These are phyloP conservation scores for Curvularia eragrostidis DNA, from an alignment of 2,329 filamentous ascomycete species.

Conservation along the genomic window DNA sequence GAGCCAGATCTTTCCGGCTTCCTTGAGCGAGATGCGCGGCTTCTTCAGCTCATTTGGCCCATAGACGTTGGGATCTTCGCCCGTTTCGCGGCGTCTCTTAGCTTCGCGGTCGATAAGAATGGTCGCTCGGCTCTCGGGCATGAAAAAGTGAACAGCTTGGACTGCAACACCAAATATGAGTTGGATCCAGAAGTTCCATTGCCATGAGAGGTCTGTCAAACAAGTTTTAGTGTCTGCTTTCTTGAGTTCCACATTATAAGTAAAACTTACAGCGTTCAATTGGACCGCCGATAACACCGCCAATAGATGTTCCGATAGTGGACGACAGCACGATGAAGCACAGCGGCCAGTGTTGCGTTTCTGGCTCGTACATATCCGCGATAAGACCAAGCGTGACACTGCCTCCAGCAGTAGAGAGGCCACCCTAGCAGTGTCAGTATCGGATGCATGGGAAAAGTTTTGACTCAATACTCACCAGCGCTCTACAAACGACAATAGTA, in stretches of 20 bases:
- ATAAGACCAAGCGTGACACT: conserved; percentile 69
- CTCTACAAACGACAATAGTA: conserved; percentile 67
- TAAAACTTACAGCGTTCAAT: conserved; percentile 50
- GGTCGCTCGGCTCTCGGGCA: conserved; percentile 76
- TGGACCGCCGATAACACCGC: conserved; percentile 69
- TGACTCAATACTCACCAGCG: conserved; percentile 60
- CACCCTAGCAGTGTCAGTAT: conserved; percentile 54
- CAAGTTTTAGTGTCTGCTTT: conserved; percentile 45
- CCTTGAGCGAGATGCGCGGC: conserved; percentile 40
- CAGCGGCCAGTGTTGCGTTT: conserved; percentile 65
- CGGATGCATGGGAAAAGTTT: conserved; percentile 48
- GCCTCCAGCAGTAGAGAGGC: conserved; percentile 62
- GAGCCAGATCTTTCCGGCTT: conserved; percentile 57
- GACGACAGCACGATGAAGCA: conserved; percentile 60
- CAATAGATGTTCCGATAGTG: conserved; percentile 74
- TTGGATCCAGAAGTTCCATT: conserved; percentile 82
- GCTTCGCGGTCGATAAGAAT: conserved; percentile 79
- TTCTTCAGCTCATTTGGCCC: conserved; percentile 72
- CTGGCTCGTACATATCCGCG: conserved; percentile 65
- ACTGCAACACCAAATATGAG: conserved; percentile 76
- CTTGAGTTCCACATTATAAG: conserved; percentile 52
- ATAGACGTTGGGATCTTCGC: conserved; percentile 65
- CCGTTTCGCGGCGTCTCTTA: conserved; percentile 70
- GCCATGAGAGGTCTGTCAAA: conserved; percentile 61
- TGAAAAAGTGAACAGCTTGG: conserved; percentile 69